phyloP scores from a whole-genome alignment of 306 rosid species.

The Sechiopsis laciniata region DNA sequence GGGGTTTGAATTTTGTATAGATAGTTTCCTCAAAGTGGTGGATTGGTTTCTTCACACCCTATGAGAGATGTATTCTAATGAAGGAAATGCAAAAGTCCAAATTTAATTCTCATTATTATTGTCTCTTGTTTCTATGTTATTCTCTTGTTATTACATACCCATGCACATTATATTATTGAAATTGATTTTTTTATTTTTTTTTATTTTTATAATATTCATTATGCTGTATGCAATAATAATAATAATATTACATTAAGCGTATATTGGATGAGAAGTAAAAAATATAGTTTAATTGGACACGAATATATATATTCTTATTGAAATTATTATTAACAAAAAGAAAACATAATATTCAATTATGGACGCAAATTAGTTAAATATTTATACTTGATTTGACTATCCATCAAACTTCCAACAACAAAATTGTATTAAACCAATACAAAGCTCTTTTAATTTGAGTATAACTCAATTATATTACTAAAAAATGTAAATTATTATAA shows the following conservation, averaged over 20 bases:
- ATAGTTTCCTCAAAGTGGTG: conserved; percentile 18
- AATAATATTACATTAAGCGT: no score
- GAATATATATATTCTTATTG: no score
- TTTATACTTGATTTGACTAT: background rate
- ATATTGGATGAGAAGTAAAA: background rate
- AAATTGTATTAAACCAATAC: background rate
- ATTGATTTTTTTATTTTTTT: background rate
- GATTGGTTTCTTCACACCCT: conserved; percentile 26
- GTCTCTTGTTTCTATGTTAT: background rate
- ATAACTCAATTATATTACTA: no score
- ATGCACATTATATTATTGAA: background rate
- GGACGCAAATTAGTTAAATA: background rate
- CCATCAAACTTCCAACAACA: background rate
- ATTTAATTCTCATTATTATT: background rate
- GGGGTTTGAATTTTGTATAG: conserved; percentile 13
- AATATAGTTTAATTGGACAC: no score
- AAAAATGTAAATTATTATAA: no score
- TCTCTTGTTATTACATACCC: background rate
- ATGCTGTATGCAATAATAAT: no score
- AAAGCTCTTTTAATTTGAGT: no score
- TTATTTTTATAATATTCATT: background rate
- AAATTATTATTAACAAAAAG: no score
- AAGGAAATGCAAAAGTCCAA: background rate
- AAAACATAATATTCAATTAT: no score
- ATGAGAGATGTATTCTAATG: conserved; percentile 26